Evolutionary conservation across 225 moss, liverwort and hornwort genomes (phyloP).

Genomic region (Marchantia paleacea): DNA sequence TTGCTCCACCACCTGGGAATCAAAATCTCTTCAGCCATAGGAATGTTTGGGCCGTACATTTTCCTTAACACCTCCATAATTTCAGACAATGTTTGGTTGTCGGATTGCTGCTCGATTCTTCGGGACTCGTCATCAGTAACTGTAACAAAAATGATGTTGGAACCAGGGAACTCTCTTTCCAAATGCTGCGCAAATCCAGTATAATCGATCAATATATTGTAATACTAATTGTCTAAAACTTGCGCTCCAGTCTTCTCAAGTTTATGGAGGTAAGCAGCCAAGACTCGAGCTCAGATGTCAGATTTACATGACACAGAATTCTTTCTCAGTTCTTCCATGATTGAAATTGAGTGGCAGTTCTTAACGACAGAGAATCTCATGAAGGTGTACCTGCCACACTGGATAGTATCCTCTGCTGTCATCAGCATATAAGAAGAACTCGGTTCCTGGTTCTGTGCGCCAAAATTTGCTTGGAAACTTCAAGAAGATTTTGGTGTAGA

Average conservation of each 20-base stretch:
- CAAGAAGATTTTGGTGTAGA: slow-evolving; percentile 83
- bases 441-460: slow-evolving; percentile 53
- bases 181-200: slow-evolving; percentile 45
- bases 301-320: neutral
- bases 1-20: slow-evolving; percentile 59
- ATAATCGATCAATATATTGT: neutral
- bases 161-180: slow-evolving; percentile 61
- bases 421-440: slow-evolving; percentile 76
- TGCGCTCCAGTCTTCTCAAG: neutral
- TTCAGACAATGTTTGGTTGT: slow-evolving; percentile 51
- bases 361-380: neutral
- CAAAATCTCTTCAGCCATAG: slow-evolving; percentile 45
- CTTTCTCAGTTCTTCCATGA: neutral
- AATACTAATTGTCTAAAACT: no score
- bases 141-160: slow-evolving; percentile 64
- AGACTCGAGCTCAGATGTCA: neutral
- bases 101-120: slow-evolving; percentile 68
- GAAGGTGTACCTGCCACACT: slow-evolving; percentile 65
- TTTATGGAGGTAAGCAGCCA: neutral
- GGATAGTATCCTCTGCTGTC: slow-evolving; percentile 79
- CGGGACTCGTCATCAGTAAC: slow-evolving; percentile 79
- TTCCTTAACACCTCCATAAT: slow-evolving; percentile 58
- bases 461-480: slow-evolving; percentile 74
- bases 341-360: neutral
- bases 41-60: slow-evolving; percentile 54